Evolutionary conservation across 2,329 filamentous ascomycete species (phyloP), one percentile per base, ranked within the genome.

Genomic region (Pyrenochaeta sp.): DNA sequence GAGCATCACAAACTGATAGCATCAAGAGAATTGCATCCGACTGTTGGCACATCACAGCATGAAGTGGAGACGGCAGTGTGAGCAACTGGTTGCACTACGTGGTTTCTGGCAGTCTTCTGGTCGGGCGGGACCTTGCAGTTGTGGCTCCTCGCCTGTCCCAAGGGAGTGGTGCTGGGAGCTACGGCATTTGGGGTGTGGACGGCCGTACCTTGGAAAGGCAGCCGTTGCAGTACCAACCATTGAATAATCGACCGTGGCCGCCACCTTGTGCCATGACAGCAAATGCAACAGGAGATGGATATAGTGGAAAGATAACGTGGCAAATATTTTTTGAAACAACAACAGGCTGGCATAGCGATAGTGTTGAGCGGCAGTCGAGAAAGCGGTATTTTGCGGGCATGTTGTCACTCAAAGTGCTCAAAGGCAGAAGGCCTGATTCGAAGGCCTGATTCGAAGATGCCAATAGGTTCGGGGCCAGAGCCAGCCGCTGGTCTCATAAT

Each of bases 401-500:
- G n/a, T n/a, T n/a, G n/a, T n/a, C n/a, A n/a, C n/a, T n/a, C n/a
- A n/a, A n/a, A n/a, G n/a, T 46, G 50, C 37, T 48, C 41, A 51
- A 36, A 17, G 33, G 33, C 17, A 17, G 33, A 15, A 17, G 9
- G 15, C 35, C 35, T 21, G 20, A 46, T 11, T 41, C n/a, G n/a
- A n/a, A n/a, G n/a, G n/a, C n/a, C n/a, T n/a, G n/a, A n/a, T n/a
- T n/a, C n/a, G n/a, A n/a, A n/a, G n/a, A n/a, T n/a, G 58, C 68
- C 68, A 72, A 73, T 73, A 20, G 56, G 42, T 56, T 64, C 62
- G 67, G 63, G 57, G 64, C 32, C 45, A 54, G 49, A 30, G 29
- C 46, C 49, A 67, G 49, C 40, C 49, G 50, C 45, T 48, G 54
- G 58, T 45, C 59, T 58, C 43, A 62, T 54, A 55, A 57, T 54